Conservation (phyloP, 176 grass and related monocot genomes). For the Calamus simplicifolius region DNA sequence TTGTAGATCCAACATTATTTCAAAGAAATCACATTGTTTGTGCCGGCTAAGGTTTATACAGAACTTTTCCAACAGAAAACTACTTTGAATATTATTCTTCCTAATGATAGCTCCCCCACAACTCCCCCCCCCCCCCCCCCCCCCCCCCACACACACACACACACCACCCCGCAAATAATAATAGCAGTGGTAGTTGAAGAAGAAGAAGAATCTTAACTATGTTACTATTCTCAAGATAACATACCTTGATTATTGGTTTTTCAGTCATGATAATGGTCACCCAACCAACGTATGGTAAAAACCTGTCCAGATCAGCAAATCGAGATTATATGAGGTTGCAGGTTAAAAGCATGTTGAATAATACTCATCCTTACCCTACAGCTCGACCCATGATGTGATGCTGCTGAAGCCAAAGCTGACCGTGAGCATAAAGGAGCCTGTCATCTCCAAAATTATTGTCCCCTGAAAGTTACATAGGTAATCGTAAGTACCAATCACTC, state of each 20-base stretch:
- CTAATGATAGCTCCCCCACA: too few species aligned
- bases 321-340: neutral
- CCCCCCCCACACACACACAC: too few species aligned
- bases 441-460: constrained; percentile 62
- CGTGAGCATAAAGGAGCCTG: constrained; percentile 45
- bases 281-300: constrained; percentile 71
- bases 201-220: neutral
- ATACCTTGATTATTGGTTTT: constrained; percentile 70
- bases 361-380: constrained; percentile 42
- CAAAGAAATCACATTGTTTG: too few species aligned
- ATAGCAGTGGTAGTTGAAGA: neutral
- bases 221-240: neutral
- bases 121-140: too few species aligned
- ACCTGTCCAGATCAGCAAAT: constrained; percentile 28
- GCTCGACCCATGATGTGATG: constrained; percentile 78
- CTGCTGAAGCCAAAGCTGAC: constrained; percentile 69
- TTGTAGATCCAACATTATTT: too few species aligned
- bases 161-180: too few species aligned
- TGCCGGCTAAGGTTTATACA: too few species aligned
- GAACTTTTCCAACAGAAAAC: too few species aligned
- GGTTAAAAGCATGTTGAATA: constrained; percentile 1
- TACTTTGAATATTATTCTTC: too few species aligned
- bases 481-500: too few species aligned
- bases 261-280: constrained; percentile 78
- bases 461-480: constrained; percentile 30